Conservation (phyloP, 1,284 basidiomycete genomes). For the Phellinidium pouzarii region DNA sequence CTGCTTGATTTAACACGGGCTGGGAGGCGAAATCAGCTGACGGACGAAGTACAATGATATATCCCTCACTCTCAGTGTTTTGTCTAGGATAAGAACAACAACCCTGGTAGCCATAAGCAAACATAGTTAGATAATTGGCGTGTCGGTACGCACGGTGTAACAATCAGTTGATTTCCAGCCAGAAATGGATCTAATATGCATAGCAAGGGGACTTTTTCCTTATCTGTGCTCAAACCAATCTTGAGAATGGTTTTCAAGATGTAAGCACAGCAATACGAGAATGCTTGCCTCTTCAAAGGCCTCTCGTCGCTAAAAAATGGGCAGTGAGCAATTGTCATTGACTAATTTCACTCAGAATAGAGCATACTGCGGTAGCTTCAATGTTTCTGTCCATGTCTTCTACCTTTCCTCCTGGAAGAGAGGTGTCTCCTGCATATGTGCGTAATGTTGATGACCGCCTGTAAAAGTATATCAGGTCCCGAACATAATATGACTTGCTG, state of each 20-base stretch:
- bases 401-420: slow-evolving; percentile 75
- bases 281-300: slow-evolving; percentile 59
- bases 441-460: slow-evolving; percentile 68
- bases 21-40: slow-evolving; percentile 27
- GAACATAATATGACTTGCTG: neutral
- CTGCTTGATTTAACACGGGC: slow-evolving; percentile 73
- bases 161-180: slow-evolving; percentile 63
- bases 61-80: slow-evolving; percentile 49
- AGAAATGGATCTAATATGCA: slow-evolving; percentile 74
- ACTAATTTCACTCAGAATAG: neutral
- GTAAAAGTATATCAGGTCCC: neutral
- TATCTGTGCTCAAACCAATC: slow-evolving; percentile 76
- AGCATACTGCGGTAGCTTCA: slow-evolving; percentile 74
- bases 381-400: slow-evolving; percentile 60
- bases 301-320: slow-evolving; percentile 53
- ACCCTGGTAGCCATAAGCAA: slow-evolving; percentile 42
- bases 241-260: slow-evolving; percentile 26
- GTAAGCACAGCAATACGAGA: slow-evolving; percentile 6
- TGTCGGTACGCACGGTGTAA: slow-evolving; percentile 61
- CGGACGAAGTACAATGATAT: neutral
- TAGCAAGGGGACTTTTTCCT: slow-evolving; percentile 59
- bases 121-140: neutral
- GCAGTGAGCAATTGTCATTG: neutral
- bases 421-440: slow-evolving; percentile 78
- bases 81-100: slow-evolving; percentile 75